Percentiles rank a stretch among this genome's conserved stretches.
These are phyloP conservation scores for Sisymbrium altissimum DNA, from an alignment of 345 rosid species.

Conservation along the genomic window DNA sequence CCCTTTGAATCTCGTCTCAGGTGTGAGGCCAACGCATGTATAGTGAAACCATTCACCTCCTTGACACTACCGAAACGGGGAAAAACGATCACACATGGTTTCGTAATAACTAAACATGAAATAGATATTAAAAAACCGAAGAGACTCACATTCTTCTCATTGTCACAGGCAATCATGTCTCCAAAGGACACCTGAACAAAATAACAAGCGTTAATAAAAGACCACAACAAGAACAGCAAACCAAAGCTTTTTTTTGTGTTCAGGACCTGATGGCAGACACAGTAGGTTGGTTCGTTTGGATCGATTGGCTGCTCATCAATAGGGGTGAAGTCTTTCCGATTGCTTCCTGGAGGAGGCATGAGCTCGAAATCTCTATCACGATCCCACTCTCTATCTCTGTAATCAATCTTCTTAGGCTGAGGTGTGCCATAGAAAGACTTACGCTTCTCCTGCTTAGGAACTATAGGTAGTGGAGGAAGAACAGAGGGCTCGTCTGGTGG, in stretches of 20 bases:
- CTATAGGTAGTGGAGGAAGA: constrained; percentile 79
- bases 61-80: constrained; percentile 59
- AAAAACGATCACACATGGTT: constrained; percentile 4
- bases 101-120: not conserved
- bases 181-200: constrained; percentile 82
- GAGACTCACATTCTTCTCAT: constrained; percentile 80
- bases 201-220: not conserved
- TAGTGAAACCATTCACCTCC: constrained; percentile 99
- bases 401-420: constrained; percentile 74
- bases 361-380: constrained; percentile 93
- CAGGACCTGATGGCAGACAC: constrained; percentile 94
- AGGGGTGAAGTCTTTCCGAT: constrained; percentile 64
- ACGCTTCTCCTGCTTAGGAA: constrained; percentile 82
- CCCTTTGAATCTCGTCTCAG: constrained; percentile 96
- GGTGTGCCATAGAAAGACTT: constrained; percentile 59
- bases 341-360: constrained; percentile 98
- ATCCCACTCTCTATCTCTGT: constrained; percentile 86
- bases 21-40: constrained; percentile 91
- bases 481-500: constrained; percentile 82
- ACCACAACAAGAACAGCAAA: not conserved
- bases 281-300: constrained; percentile 97
- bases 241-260: not conserved
- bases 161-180: constrained; percentile 99
- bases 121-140: not conserved
- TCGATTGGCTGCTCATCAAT: constrained; percentile 91